Percentiles rank a stretch among this genome's conserved stretches.
These are phyloP conservation scores for Lactarius indigo DNA, from an alignment of 768 basidiomycete species.

Conservation along the genomic window DNA sequence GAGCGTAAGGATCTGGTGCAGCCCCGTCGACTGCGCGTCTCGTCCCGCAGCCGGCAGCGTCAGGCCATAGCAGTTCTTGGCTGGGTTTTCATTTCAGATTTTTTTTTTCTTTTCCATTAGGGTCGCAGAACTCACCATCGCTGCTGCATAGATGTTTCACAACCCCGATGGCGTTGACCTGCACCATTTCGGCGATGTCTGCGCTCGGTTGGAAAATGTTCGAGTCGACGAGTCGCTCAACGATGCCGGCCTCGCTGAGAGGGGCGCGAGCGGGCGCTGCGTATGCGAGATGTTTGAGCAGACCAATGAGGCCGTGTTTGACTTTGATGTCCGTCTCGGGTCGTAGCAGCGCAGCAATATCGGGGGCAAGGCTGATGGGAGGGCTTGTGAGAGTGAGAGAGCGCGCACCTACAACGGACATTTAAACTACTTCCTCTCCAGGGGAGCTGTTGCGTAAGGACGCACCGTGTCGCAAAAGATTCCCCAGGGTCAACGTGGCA, in stretches of 20 bases:
- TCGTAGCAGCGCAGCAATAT: conserved; percentile 57
- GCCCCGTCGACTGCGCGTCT: conserved; percentile 42
- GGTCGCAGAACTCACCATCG: conserved; percentile 48
- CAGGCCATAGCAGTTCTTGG: conserved; percentile 47
- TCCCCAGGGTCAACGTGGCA: conserved; percentile 78
- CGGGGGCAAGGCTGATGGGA: conserved; percentile 58
- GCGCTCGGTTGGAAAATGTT: conserved; percentile 65
- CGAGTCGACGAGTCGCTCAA: conserved; percentile 58
- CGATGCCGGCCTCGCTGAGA: conserved; percentile 58
- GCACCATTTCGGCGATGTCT: conserved; percentile 86
- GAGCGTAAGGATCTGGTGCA: conserved; percentile 70
- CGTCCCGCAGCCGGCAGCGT: conserved; percentile 42
- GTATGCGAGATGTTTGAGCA: conserved; percentile 81
- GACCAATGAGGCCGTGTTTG: conserved; percentile 83
- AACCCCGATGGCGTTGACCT: conserved; percentile 82
- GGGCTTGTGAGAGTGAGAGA: conserved; percentile 50
- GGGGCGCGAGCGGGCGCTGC: conserved; percentile 54
- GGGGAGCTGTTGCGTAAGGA: neutral
- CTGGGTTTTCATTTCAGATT: conserved; percentile 28
- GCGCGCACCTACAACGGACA: conserved; percentile 45
- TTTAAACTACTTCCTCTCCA: conserved; percentile 11
- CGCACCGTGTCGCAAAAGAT: conserved; percentile 72
- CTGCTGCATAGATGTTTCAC: conserved; percentile 84
- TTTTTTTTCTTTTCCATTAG: neutral
- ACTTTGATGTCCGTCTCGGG: conserved; percentile 72